A percentile compares a stretch with the other conserved stretches of the same genome.
phyloP scores from a whole-genome alignment of 2,329 filamentous ascomycete genomes.

The Pyrenochaeta sp. region DNA sequence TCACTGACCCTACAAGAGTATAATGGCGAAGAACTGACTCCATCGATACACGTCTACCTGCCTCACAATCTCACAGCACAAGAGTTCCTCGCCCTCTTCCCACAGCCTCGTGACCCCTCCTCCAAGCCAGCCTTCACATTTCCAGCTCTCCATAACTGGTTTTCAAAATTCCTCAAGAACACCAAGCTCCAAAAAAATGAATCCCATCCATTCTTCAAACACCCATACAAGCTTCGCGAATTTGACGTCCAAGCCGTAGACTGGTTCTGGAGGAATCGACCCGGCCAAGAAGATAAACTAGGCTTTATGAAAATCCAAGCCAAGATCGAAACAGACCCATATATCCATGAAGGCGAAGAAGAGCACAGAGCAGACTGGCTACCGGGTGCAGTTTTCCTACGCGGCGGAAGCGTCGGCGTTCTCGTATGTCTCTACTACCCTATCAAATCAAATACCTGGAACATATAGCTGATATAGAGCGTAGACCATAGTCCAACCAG shows the following conservation, averaged over 20 bases:
- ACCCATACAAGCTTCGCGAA: slow-evolving; percentile 60
- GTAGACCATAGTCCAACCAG: slow-evolving; percentile 64
- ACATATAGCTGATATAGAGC: background rate
- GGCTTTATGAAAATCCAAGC: slow-evolving; percentile 67
- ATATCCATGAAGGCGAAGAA: slow-evolving; percentile 27
- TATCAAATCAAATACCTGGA: too few species aligned
- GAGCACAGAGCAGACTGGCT: slow-evolving; percentile 52
- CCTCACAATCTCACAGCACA: slow-evolving; percentile 54
- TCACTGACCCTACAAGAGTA: slow-evolving; percentile 5
- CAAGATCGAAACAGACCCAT: slow-evolving; percentile 61
- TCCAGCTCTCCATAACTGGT: slow-evolving; percentile 65
- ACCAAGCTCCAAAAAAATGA: slow-evolving; percentile 56
- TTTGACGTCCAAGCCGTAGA: slow-evolving; percentile 65
- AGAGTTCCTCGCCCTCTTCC: slow-evolving; percentile 17
- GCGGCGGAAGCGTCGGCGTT: slow-evolving; percentile 67
- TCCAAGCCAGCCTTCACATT: slow-evolving; percentile 48
- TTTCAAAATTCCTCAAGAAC: slow-evolving; percentile 59
- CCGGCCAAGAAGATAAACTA: slow-evolving; percentile 44
- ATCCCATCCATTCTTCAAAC: slow-evolving; percentile 60
- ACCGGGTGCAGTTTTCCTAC: slow-evolving; percentile 65
- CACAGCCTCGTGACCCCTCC: background rate
- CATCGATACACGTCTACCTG: slow-evolving; percentile 53
- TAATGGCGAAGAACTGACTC: slow-evolving; percentile 26
- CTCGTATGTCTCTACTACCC: slow-evolving; percentile 51
- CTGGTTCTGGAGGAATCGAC: slow-evolving; percentile 55